Percentiles rank a stretch among this genome's conserved stretches.
Evolutionary conservation across 2,329 filamentous ascomycete species (phyloP).

Genomic region (Alternaria triticina): DNA sequence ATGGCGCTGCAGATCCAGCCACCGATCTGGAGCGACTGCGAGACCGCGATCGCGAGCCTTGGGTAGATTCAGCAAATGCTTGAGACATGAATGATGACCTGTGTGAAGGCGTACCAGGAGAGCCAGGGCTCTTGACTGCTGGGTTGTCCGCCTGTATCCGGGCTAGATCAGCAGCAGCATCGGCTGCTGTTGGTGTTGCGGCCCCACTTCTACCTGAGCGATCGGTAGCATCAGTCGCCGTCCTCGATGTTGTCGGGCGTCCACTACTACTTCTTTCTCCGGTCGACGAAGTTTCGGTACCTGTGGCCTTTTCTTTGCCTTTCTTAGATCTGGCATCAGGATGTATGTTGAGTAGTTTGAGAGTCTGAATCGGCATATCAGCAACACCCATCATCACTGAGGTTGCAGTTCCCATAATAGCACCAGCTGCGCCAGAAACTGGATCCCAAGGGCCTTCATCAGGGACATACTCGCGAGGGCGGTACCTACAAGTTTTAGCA

Average conservation of each 20-base stretch:
- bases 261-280: constrained; percentile 23
- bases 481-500: constrained; percentile 35
- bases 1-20: constrained; percentile 10
- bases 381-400: constrained; percentile 83
- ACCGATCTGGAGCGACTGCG: constrained; percentile 7
- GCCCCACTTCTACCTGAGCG: constrained; percentile 25
- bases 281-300: constrained; percentile 14
- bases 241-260: constrained; percentile 17
- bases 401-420: constrained; percentile 81
- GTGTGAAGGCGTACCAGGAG: constrained; percentile 29
- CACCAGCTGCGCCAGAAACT: constrained; percentile 65
- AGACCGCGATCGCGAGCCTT: constrained; percentile 37
- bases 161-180: constrained; percentile 11
- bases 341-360: constrained; percentile 57
- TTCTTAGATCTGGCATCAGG: constrained; percentile 42
- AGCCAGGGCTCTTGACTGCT: constrained; percentile 15
- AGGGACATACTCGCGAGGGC: constrained; percentile 48
- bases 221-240: constrained; percentile 17
- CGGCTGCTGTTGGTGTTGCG: constrained; percentile 25
- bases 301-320: constrained; percentile 30
- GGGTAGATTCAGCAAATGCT: constrained; percentile 38
- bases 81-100: constrained; percentile 42
- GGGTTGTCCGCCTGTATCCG: constrained; percentile 14
- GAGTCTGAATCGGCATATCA: constrained; percentile 67
- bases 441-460: constrained; percentile 51